A percentile compares a stretch with the other conserved stretches of the same genome.
phyloP scores from a whole-genome alignment of 176 grass and related monocot genomes.

The Aegilops sharonensis region DNA sequence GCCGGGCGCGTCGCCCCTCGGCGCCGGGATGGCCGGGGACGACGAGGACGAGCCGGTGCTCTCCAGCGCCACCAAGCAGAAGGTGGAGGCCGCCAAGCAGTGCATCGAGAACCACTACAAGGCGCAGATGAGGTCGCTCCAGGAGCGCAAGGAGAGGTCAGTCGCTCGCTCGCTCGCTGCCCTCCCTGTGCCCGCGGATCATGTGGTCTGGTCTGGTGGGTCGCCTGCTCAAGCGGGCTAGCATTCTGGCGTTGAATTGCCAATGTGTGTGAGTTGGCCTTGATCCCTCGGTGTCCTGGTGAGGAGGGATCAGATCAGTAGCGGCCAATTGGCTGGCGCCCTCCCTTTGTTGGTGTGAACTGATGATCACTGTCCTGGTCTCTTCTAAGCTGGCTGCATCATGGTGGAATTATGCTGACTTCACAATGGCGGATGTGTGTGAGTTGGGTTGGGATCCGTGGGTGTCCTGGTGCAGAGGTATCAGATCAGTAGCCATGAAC shows the following conservation, averaged over 20 bases:
- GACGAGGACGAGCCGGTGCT: slow-evolving; percentile 25
- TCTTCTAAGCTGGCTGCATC: background rate
- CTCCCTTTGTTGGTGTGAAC: too few relatives aligned
- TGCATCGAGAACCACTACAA: slow-evolving; percentile 87
- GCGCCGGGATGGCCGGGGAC: background rate
- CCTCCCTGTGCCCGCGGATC: background rate
- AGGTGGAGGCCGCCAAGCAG: slow-evolving; percentile 67
- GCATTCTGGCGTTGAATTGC: background rate
- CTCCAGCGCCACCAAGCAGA: slow-evolving; percentile 58
- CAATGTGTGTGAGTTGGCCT: background rate
- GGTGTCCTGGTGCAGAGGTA: background rate
- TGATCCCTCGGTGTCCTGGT: background rate
- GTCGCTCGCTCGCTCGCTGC: background rate
- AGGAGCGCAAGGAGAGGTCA: slow-evolving; percentile 82
- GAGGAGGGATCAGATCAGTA: background rate
- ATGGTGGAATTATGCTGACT: background rate
- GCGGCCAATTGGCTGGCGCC: too few relatives aligned
- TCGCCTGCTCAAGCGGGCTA: background rate
- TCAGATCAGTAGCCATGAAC: background rate
- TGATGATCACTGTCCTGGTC: too few relatives aligned
- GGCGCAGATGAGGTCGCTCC: slow-evolving; percentile 58
- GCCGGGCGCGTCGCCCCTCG: slow-evolving; percentile 11
- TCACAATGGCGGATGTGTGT: background rate
- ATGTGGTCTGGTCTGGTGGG: too few relatives aligned
- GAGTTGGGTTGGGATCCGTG: background rate